Conservation (phyloP, 1,284 basidiomycete genomes). For the Mycosarcoma maydis region DNA sequence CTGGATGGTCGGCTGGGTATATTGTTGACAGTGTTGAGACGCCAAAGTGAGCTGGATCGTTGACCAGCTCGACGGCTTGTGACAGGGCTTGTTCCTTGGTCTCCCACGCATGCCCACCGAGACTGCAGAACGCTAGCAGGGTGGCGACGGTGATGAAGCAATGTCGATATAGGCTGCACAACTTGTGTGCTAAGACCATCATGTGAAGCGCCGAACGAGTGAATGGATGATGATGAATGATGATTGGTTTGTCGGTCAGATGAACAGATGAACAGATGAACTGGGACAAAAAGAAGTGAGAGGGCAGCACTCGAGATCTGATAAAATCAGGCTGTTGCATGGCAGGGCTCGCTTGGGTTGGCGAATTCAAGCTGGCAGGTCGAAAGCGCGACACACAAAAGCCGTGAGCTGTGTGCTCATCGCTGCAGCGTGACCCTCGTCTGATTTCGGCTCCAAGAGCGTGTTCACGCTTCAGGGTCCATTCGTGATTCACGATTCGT, state of each 20-base stretch:
- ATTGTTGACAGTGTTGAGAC: conserved; percentile 52
- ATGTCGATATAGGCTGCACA: neutral
- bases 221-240: too few species aligned
- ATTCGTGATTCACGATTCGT: too few species aligned
- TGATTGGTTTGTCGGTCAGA: too few species aligned
- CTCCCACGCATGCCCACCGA: conserved; percentile 17
- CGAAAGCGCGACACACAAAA: too few species aligned
- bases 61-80: conserved; percentile 41
- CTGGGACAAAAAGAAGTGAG: neutral
- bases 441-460: too few species aligned
- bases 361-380: neutral
- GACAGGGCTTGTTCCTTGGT: conserved; percentile 21
- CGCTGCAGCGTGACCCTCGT: too few species aligned
- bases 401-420: too few species aligned
- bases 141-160: neutral
- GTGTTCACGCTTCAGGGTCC: too few species aligned
- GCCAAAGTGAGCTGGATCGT: conserved; percentile 41
- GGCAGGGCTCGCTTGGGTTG: too few species aligned
- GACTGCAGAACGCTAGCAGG: conserved; percentile 2
- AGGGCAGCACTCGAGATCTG: neutral
- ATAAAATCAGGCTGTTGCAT: too few species aligned
- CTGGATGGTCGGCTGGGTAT: conserved; percentile 37
- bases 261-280: too few species aligned
- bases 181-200: neutral
- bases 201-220: too few species aligned